These are phyloP conservation scores for Nannochloris sp. DNA, from an alignment of 139 green algal genomes.

Conservation along the genomic window DNA sequence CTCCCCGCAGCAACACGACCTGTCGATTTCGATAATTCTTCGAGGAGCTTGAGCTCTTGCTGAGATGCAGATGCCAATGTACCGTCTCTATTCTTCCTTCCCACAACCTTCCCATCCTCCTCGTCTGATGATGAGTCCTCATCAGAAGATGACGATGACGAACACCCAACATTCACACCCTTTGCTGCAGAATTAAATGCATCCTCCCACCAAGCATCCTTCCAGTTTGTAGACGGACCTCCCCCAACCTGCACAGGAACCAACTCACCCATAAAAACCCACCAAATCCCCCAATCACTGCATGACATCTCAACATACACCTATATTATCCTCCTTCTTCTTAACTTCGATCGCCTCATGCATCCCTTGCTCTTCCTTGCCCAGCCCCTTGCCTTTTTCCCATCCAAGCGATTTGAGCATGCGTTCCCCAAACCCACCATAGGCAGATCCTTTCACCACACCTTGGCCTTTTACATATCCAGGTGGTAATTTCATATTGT, in stretches of 20 bases:
- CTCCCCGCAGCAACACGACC: constrained; percentile 36
- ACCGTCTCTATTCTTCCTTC: constrained; percentile 50
- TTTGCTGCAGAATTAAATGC: constrained; percentile 52
- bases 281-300: background rate
- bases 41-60: constrained; percentile 53
- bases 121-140: background rate
- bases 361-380: constrained; percentile 58
- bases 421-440: constrained; percentile 69
- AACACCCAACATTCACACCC: constrained; percentile 23
- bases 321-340: constrained; percentile 73
- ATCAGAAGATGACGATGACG: background rate
- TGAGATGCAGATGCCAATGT: constrained; percentile 35
- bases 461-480: constrained; percentile 63
- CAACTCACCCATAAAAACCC: constrained; percentile 2
- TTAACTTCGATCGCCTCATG: constrained; percentile 64
- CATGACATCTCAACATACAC: constrained; percentile 7
- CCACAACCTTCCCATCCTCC: background rate
- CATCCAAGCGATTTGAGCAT: constrained; percentile 76
- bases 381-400: constrained; percentile 66
- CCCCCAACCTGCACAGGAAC: constrained; percentile 17
- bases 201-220: constrained; percentile 67
- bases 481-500: constrained; percentile 72
- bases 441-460: constrained; percentile 54
- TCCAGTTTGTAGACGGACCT: constrained; percentile 45
- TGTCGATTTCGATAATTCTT: constrained; percentile 46